Evolutionary conservation across 2,329 filamentous ascomycete species (phyloP).

Genomic region (Ilyonectria destructans): DNA sequence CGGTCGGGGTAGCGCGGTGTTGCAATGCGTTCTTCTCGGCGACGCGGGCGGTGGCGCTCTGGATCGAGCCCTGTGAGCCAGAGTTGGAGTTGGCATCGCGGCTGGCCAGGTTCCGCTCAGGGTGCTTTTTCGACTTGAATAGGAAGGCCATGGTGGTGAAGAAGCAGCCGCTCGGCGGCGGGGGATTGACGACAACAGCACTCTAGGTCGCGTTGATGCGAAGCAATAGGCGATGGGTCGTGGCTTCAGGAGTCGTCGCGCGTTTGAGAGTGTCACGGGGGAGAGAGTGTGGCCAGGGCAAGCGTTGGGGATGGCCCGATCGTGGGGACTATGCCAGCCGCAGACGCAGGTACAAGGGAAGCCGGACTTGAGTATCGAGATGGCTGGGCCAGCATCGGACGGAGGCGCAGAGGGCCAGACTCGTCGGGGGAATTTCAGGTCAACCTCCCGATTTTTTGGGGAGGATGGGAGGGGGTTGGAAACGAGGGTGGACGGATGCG

Average conservation of each 20-base stretch:
- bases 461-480: slow-evolving; percentile 46
- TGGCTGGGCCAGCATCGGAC: slow-evolving; percentile 63
- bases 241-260: slow-evolving; percentile 39
- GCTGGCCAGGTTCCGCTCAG: slow-evolving; percentile 73
- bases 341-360: slow-evolving; percentile 52
- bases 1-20: slow-evolving; percentile 80
- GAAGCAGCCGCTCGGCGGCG: slow-evolving; percentile 57
- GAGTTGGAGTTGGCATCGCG: slow-evolving; percentile 69
- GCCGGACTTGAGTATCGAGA: slow-evolving; percentile 58
- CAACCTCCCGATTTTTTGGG: slow-evolving; percentile 57
- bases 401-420: slow-evolving; percentile 50
- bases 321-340: slow-evolving; percentile 45
- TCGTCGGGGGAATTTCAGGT: slow-evolving; percentile 50
- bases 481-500: slow-evolving; percentile 41
- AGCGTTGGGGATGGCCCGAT: slow-evolving; percentile 33
- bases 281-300: slow-evolving; percentile 25
- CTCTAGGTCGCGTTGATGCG: slow-evolving; percentile 24
- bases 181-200: slow-evolving; percentile 42
- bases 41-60: slow-evolving; percentile 64
- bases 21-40: slow-evolving; percentile 68
- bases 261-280: slow-evolving; percentile 40
- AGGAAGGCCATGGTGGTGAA: slow-evolving; percentile 81
- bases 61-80: slow-evolving; percentile 62
- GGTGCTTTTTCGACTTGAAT: slow-evolving; percentile 86
- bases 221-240: slow-evolving; percentile 28